Evolutionary conservation across 2,329 filamentous ascomycete genomes (phyloP), one percentile per base, ranked within the genome.

Genomic region (Didymella lethalis): DNA sequence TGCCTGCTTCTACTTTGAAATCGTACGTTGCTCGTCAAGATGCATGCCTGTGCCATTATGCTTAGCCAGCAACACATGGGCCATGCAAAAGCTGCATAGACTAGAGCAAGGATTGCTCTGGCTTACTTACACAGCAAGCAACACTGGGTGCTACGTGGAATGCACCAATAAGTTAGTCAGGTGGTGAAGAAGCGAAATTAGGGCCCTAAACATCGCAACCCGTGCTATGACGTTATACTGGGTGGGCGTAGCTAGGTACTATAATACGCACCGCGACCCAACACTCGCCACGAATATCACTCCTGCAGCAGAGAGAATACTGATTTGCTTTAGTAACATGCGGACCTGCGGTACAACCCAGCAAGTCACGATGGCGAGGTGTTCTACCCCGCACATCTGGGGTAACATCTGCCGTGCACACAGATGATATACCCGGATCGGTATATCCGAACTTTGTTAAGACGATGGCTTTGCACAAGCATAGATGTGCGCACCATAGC

Each of bases 311-410:
- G 54, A 38, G 43, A 48, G 36, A 53, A 52, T 20, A 18, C 54
- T 44, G 44, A 48, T 7, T 16, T n/a, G 7, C 7, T 16, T 20
- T 18, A 6, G 11, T 11, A 7, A 4, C 11, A 11, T 8, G 32
- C 32, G 20, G 11, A 20, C n/a, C n/a, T 10, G 20, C 18, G n/a
- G n/a, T 32, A 18, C 20, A 7, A 11, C 7, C 8, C 36, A 40
- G 8, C 36, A 20, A 40, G 36, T 40, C 7, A 40, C n/a, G 14
- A 20, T 18, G 29, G 31, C 36, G 36, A n/a, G 12, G 48, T n/a
- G 28, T 44, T 36, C 36, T 57, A 57, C 54, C 54, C 54, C 54
- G 48, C 54, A 57, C 43, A 41, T 45, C 23, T 55, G 53, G 46
- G 26, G 41, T 18, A 31, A 43, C 29, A 45, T 31, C 29, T 36